Percentiles rank a stretch among this genome's conserved stretches.
Conservation (phyloP, 2,329 filamentous ascomycete genomes). For the Aspergillus amoenus region DNA sequence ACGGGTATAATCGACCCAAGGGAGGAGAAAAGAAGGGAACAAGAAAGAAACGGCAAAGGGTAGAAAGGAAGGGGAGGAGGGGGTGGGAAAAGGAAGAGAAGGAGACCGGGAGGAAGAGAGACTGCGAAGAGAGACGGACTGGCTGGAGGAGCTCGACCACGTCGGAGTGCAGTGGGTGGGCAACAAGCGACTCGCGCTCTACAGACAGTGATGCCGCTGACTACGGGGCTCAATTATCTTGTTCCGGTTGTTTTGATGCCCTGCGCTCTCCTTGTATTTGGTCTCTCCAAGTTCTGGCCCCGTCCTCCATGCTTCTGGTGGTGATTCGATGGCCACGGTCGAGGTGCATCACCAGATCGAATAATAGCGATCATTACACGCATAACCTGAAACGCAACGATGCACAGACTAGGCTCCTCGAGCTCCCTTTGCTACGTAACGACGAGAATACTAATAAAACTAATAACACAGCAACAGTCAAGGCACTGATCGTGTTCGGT, state of each 20-base stretch:
- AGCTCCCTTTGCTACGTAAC: background rate
- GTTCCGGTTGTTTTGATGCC: background rate
- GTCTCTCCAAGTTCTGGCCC: background rate
- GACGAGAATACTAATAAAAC: background rate
- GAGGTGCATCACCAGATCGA: background rate
- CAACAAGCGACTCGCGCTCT: background rate
- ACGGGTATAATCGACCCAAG: slow-evolving; percentile 21
- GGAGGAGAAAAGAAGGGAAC: slow-evolving; percentile 16
- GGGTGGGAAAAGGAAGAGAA: slow-evolving; percentile 6
- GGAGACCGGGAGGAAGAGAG: background rate
- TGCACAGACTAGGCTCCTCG: background rate
- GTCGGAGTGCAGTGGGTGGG: background rate
- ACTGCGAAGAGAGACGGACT: slow-evolving; percentile 2
- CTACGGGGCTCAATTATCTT: background rate
- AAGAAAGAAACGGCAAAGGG: slow-evolving; percentile 10
- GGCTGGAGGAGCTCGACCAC: background rate
- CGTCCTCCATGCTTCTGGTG: background rate
- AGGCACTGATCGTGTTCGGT: background rate
- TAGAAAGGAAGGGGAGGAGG: slow-evolving; percentile 7
- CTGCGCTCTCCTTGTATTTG: background rate
- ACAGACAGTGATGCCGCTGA: background rate
- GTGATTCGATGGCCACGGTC: background rate
- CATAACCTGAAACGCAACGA: background rate
- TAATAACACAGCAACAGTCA: background rate
- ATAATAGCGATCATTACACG: background rate